Percentiles rank a stretch among this genome's conserved stretches.
These are phyloP conservation scores for Colletotrichum graminicola DNA, from an alignment of 2,329 filamentous ascomycete genomes.

Conservation along the genomic window DNA sequence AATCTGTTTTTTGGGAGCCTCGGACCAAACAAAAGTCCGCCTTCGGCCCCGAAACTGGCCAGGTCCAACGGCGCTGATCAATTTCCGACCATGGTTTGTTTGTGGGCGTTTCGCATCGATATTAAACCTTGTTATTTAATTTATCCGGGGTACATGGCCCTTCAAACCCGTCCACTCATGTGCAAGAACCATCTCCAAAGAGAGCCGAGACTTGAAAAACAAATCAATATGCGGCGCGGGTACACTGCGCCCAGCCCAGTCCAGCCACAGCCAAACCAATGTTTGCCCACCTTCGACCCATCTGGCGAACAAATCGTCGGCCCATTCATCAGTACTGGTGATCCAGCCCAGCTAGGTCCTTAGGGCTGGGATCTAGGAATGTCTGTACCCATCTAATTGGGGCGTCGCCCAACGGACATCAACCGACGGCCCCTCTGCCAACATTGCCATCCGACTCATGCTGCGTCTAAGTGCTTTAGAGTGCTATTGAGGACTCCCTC, in stretches of 20 bases:
- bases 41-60: constrained; percentile 18
- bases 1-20: constrained; percentile 7
- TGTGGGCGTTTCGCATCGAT: constrained; percentile 30
- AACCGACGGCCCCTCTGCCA: not conserved
- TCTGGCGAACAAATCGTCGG: not conserved
- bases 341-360: constrained; percentile 12
- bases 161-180: not conserved
- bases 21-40: constrained; percentile 15
- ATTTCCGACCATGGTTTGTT: constrained; percentile 40
- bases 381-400: constrained; percentile 10
- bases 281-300: not conserved
- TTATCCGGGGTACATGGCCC: constrained; percentile 14
- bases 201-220: not conserved
- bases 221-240: not conserved
- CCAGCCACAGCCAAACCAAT: constrained; percentile 3
- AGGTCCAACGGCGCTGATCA: constrained; percentile 17
- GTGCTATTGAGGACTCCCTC: not conserved
- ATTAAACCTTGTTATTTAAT: constrained; percentile 23
- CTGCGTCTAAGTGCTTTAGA: not conserved
- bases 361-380: not conserved
- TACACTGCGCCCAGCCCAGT: not conserved
- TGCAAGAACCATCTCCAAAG: not conserved
- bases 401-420: constrained; percentile 26
- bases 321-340: constrained; percentile 19
- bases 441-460: constrained; percentile 17